Conservation (phyloP, 768 basidiomycete species). For the Leccinum disarticulatum region DNA sequence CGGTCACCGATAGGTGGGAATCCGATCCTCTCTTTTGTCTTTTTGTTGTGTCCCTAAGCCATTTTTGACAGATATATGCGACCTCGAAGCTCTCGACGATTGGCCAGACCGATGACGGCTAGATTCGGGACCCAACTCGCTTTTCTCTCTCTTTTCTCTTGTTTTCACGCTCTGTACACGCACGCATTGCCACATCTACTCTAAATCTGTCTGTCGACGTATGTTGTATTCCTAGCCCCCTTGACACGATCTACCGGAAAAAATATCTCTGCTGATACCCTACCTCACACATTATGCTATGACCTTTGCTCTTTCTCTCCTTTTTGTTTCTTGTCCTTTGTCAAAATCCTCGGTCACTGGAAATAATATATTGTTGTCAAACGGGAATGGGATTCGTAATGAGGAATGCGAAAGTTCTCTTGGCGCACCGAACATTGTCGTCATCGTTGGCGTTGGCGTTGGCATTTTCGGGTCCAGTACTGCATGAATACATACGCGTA, state of each 20-base stretch:
- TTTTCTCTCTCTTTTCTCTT: neutral
- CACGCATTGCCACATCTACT: constrained; percentile 23
- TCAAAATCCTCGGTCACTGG: constrained; percentile 8
- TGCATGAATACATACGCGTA: too few species aligned
- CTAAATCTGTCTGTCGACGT: constrained; percentile 14
- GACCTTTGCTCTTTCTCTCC: neutral
- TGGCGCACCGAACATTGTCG: too few species aligned
- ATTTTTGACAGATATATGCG: constrained; percentile 27
- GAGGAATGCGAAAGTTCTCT: neutral
- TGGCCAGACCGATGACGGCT: constrained; percentile 20
- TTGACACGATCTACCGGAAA: constrained; percentile 2
- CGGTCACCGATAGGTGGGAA: constrained; percentile 34
- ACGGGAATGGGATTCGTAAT: neutral
- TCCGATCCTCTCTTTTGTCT: neutral
- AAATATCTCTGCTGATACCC: neutral
- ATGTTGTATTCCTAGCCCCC: constrained; percentile 22
- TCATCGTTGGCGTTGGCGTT: too few species aligned
- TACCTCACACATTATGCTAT: constrained; percentile 12
- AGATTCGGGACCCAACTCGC: neutral
- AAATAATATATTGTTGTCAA: constrained; percentile 6
- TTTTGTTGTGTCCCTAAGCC: constrained; percentile 1
- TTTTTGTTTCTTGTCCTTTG: neutral
- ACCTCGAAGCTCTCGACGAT: constrained; percentile 27
- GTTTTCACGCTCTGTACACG: constrained; percentile 1
- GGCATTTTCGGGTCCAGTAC: too few species aligned